Base-by-base conservation (phyloP, 768 basidiomycete species). In the Pluteus cervinus region DNA sequence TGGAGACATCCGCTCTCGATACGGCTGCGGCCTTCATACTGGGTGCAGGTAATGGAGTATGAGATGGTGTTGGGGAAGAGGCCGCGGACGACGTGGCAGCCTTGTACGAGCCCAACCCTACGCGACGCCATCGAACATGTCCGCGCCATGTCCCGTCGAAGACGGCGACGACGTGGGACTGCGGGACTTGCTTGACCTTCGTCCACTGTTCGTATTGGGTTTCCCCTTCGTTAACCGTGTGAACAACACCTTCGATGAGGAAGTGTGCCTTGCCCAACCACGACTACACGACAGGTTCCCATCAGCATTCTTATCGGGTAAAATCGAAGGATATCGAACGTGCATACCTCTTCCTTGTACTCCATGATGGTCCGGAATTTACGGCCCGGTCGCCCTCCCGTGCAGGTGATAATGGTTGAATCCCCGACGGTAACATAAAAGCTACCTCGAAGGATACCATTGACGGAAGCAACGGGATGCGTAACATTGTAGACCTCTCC, bases 261-360 rank as follows among this genome's bases (percentile, higher is more conserved):
- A 84, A 94, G 45, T 86, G 84, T 4, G 93, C 82, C 43, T 71
- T 79, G 36, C 92, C 90, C 30, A 96, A 70, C 93, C 93, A 97
- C 3, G 86, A 86, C 87, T 75, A 43, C 18, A 14, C 15, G 9
- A 29, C 33, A 40, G 23, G 31, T 11, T 7, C 14, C n/a, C 8
- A 17, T 36, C 29, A 29, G 18, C 16, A 21, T 38, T 20, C 20
- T 17, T 4, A 9, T 24, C 4, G 24, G 17, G 3, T 10, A 37
- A 39, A 18, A 24, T n/a, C 34, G 11, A 38, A 29, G 38, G 40
- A 17, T 2, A 6, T 40, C 49, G n/a, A 3, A 21, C 9, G 24
- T 28, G 53, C 79, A 29, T 42, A 87, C 87, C 79, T 99, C 93
- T 55, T 99, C 96, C 62, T 91, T 92, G 65, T 94, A 98, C 51